A percentile compares a stretch with the other conserved stretches of the same genome.
Evolutionary conservation across 768 basidiomycete genomes (phyloP).

Genomic region (Mycena indigotica): DNA sequence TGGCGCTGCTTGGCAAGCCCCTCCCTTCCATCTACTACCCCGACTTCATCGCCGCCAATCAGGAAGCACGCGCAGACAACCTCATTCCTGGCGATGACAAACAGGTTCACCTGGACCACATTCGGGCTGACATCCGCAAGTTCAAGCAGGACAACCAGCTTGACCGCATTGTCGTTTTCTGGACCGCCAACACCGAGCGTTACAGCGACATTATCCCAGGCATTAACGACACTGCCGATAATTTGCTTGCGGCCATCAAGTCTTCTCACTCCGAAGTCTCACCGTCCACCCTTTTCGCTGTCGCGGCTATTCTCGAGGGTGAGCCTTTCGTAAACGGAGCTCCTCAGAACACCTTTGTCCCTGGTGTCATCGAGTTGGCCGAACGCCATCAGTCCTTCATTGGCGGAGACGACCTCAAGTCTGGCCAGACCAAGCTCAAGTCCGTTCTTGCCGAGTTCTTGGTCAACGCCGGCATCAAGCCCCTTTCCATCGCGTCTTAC

Average conservation of each 20-base stretch:
- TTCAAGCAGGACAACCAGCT: slow-evolving; percentile 86
- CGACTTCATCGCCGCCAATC: slow-evolving; percentile 97
- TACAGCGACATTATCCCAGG: slow-evolving; percentile 94
- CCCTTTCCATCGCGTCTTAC: slow-evolving; percentile 94
- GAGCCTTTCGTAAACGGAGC: slow-evolving; percentile 97
- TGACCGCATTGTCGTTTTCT: slow-evolving; percentile 91
- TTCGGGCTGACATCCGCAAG: slow-evolving; percentile 89
- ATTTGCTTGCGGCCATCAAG: slow-evolving; percentile 81
- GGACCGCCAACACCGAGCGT: slow-evolving; percentile 99
- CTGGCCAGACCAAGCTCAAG: slow-evolving; percentile 97
- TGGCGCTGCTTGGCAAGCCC: slow-evolving; percentile 79
- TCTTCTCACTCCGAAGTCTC: slow-evolving; percentile 90
- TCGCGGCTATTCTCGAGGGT: slow-evolving; percentile 93
- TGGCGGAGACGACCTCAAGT: slow-evolving; percentile 97
- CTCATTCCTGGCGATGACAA: slow-evolving; percentile 85
- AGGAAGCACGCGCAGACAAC: slow-evolving; percentile 95
- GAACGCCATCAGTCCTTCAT: slow-evolving; percentile 91
- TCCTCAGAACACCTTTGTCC: slow-evolving; percentile 98
- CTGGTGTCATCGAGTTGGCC: slow-evolving; percentile 90
- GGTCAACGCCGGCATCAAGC: slow-evolving; percentile 98
- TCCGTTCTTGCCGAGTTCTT: slow-evolving; percentile 97
- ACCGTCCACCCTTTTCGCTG: slow-evolving; percentile 93
- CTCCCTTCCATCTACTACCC: slow-evolving; percentile 97
- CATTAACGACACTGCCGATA: slow-evolving; percentile 92
- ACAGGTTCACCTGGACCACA: slow-evolving; percentile 86